Base-by-base conservation (phyloP, 139 green algal species). In the Chlorella vulgaris region DNA sequence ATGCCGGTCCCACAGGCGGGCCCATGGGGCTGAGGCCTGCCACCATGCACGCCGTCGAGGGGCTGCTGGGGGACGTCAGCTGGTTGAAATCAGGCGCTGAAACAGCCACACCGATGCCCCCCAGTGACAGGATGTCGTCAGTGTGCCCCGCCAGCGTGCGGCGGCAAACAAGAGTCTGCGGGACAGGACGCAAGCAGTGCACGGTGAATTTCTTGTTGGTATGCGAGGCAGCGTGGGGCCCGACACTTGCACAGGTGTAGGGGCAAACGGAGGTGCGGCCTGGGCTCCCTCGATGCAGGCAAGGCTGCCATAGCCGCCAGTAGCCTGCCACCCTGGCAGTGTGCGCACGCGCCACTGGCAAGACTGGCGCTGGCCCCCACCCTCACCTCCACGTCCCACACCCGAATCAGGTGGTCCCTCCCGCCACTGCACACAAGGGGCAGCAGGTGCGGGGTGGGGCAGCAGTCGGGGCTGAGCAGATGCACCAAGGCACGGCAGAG, bases 381-480 rank as follows among this genome's bases (percentile, higher is more conserved):
- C 6, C 65, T 31, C 65, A 71, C 65, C 35, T 79, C 73, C 51
- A 79, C 73, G 36, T 79, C 73, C 73, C 73, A 79, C 42, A 96
- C 91, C 39, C 91, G 79, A 47, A 99, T 95, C 35, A 95, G 93
- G 83, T 96, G 95, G 87, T 98, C 95, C 1, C 96, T 69, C 7
- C 90, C 93, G 21, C 94, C 94, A 31, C 85, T 94, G 73, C 73
- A 78, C 0, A 39, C 26, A 8, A 47, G 15, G 15, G 6, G 39
- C 39, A 35, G 26, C 7, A 35, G 33, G 35, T 13, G 13, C 35
- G 35, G 63, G 63, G 7, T 31, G 60, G 3, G n/a, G 10, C 47
- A 15, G 47, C 47, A 15, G 22, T 65, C 18, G n/a, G 15, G 55
- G 55, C 55, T 31, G 18, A 58, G 55, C 55, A 65, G 55, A 5